phyloP scores from a whole-genome alignment of 2,329 filamentous ascomycete genomes.

The Apiospora rasikravindrae region DNA sequence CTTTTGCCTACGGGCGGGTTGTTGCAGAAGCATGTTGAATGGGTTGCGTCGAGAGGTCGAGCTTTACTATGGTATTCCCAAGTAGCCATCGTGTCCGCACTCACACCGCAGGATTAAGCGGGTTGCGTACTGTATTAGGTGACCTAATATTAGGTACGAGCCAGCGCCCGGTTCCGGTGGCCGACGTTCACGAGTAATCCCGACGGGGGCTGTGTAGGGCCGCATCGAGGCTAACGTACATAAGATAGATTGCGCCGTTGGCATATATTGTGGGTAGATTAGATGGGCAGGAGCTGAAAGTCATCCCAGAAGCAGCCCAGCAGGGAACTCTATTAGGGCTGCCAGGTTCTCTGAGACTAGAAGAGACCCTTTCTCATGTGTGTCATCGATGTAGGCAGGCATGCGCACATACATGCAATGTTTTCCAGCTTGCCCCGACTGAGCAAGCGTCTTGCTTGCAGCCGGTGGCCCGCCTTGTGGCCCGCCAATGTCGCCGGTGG shows the following conservation, averaged over 20 bases:
- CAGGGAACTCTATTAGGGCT: neutral
- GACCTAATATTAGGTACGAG: neutral
- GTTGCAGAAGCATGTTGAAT: neutral
- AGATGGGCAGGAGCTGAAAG: too few species aligned
- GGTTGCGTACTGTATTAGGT: neutral
- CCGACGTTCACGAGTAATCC: neutral
- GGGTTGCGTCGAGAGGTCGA: neutral
- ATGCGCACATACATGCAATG: neutral
- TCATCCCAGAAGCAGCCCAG: neutral
- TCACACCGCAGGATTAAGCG: neutral
- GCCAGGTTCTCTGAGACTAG: neutral
- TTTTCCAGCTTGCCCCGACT: neutral
- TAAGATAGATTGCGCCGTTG: neutral
- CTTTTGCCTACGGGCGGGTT: neutral
- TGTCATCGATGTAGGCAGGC: neutral
- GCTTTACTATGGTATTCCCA: neutral
- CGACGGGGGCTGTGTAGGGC: neutral
- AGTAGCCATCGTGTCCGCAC: neutral
- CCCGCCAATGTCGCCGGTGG: neutral
- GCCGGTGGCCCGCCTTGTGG: too few species aligned
- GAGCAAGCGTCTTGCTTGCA: neutral
- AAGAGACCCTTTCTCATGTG: neutral
- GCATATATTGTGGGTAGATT: conserved; percentile 7
- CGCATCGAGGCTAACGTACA: neutral
- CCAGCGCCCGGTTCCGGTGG: neutral